Evolutionary conservation across 2,329 filamentous ascomycete genomes (phyloP).

Genomic region (Pseudovirgaria hyperparasitica): DNA sequence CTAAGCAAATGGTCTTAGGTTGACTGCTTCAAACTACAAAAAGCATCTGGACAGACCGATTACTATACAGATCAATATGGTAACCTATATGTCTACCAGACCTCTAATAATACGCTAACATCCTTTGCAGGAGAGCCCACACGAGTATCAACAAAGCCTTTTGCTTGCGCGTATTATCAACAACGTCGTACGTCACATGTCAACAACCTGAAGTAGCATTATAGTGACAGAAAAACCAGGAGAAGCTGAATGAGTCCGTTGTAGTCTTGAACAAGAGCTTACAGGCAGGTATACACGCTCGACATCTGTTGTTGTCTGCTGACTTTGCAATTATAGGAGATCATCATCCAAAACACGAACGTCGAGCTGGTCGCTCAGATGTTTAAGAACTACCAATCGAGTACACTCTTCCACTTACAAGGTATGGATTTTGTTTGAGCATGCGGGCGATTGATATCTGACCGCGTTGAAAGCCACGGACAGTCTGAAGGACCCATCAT

Average conservation of each 20-base stretch:
- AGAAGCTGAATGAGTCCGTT: slow-evolving; percentile 92
- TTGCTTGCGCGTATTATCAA: slow-evolving; percentile 91
- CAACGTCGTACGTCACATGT: slow-evolving; percentile 65
- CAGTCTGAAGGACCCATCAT: slow-evolving; percentile 66
- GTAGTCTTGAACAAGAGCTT: slow-evolving; percentile 87
- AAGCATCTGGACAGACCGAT: too few species aligned
- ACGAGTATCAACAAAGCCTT: slow-evolving; percentile 93
- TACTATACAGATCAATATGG: too few species aligned
- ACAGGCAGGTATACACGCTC: slow-evolving; percentile 43
- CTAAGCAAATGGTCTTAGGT: too few species aligned
- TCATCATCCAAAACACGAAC: slow-evolving; percentile 98
- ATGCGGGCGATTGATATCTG: not conserved
- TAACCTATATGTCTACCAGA: too few species aligned
- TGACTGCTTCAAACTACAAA: too few species aligned
- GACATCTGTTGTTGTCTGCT: not conserved
- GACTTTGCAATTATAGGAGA: slow-evolving; percentile 48
- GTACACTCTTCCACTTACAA: slow-evolving; percentile 93
- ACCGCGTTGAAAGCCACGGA: slow-evolving; percentile 52
- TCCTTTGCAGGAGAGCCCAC: slow-evolving; percentile 95
- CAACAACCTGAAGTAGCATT: not conserved
- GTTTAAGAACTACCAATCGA: slow-evolving; percentile 99
- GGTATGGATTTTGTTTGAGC: slow-evolving; percentile 41
- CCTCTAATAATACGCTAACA: too few species aligned
- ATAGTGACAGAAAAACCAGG: slow-evolving; percentile 40
- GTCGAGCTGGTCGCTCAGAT: slow-evolving; percentile 95